Evolutionary conservation across 768 basidiomycete species (phyloP).

Genomic region (Tephrocybe sp.): DNA sequence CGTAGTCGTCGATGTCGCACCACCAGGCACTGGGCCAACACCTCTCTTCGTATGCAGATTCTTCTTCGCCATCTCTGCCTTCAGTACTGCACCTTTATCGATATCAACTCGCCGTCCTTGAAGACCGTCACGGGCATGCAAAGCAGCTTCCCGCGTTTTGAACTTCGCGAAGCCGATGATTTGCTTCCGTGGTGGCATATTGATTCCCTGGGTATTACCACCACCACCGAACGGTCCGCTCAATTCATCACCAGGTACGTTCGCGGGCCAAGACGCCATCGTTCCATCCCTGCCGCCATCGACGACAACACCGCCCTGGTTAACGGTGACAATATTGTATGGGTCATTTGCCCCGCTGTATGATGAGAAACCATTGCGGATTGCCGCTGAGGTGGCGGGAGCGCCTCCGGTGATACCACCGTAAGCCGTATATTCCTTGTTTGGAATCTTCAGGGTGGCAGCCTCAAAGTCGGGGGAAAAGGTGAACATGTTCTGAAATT

Average conservation of each 20-base stretch:
- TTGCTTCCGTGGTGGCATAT: constrained; percentile 79
- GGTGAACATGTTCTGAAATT: constrained; percentile 99
- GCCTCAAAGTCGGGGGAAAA: constrained; percentile 96
- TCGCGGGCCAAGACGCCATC: constrained; percentile 66
- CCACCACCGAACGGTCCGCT: constrained; percentile 30
- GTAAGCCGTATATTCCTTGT: constrained; percentile 84
- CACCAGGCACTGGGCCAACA: constrained; percentile 62
- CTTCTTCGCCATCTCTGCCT: constrained; percentile 99
- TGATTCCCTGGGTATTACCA: constrained; percentile 26
- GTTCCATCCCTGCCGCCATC: constrained; percentile 74
- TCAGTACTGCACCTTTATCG: constrained; percentile 89
- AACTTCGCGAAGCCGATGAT: constrained; percentile 99
- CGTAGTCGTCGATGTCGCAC: constrained; percentile 14
- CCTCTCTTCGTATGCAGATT: constrained; percentile 95
- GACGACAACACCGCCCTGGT: constrained; percentile 82
- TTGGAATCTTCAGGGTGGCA: constrained; percentile 95
- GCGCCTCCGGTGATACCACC: constrained; percentile 37
- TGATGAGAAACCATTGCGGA: constrained; percentile 17
- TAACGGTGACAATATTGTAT: constrained; percentile 80
- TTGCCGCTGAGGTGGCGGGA: constrained; percentile 14
- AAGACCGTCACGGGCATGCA: constrained; percentile 83
- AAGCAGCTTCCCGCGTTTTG: constrained; percentile 80
- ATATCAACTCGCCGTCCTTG: constrained; percentile 91
- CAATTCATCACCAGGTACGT: constrained; percentile 29
- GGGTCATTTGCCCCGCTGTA: constrained; percentile 70